These are phyloP conservation scores for Aspergillus uvarum DNA, from an alignment of 2,329 filamentous ascomycete species.

Conservation along the genomic window DNA sequence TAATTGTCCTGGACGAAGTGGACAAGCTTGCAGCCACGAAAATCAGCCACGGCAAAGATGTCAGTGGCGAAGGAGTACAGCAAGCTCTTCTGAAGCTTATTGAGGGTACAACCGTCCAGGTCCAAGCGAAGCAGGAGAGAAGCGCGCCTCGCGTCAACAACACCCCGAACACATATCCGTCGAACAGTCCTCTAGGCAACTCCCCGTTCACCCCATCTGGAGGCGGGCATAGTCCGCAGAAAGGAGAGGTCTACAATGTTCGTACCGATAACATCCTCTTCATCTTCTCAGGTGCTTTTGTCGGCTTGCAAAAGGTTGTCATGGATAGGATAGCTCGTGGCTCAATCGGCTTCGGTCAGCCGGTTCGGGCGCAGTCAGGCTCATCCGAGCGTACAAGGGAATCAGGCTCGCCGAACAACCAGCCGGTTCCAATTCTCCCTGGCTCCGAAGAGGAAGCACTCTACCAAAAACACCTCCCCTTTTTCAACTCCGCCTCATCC, in stretches of 20 bases:
- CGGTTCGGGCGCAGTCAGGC: constrained; percentile 59
- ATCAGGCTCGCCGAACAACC: constrained; percentile 26
- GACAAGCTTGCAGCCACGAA: constrained; percentile 94
- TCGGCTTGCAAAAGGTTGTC: constrained; percentile 84
- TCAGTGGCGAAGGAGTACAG: constrained; percentile 93
- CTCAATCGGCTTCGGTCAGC: constrained; percentile 88
- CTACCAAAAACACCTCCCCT: constrained; percentile 60
- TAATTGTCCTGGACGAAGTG: constrained; percentile 94
- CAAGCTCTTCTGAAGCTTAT: constrained; percentile 94
- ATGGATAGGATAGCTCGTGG: constrained; percentile 82
- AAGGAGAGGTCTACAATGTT: constrained; percentile 67
- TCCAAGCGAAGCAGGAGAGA: constrained; percentile 71
- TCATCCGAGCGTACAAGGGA: constrained; percentile 27
- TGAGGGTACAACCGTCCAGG: constrained; percentile 88
- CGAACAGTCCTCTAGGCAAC: constrained; percentile 39
- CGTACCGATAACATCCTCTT: constrained; percentile 97
- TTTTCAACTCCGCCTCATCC: constrained; percentile 57
- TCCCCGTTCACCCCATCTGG: constrained; percentile 31
- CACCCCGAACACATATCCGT: constrained; percentile 40
- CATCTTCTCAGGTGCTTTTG: constrained; percentile 93
- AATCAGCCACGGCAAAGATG: constrained; percentile 84
- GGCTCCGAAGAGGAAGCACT: constrained; percentile 64
- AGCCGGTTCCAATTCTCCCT: constrained; percentile 54
- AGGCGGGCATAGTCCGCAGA: constrained; percentile 39
- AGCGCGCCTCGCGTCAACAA: constrained; percentile 41